Evolutionary conservation across 306 rosid genomes (phyloP), one percentile per base, ranked within the genome.

Genomic region (Vigna angularis): DNA sequence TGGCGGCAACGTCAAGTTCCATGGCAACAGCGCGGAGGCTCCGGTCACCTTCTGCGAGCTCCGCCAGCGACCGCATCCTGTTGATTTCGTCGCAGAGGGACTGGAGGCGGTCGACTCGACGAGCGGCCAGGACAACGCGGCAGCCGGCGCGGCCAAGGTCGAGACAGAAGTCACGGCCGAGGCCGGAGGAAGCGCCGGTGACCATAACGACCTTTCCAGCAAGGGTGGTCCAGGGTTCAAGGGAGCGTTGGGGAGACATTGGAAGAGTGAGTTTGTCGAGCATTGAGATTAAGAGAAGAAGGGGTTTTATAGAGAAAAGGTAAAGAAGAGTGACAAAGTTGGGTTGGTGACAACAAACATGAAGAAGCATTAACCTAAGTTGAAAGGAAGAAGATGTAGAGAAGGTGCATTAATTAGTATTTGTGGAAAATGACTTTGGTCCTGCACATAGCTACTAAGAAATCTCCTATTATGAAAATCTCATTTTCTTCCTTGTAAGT

Each of bases 181-280:
- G 85, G 1, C 96, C 98, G n/a, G 98, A 68, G 2, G 98, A 93
- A 10, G 96, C 94, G 20, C 98, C 96, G 61, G 98, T 93, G 47
- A 93, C 93, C 88, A 93, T 61, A 9, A 93, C 96, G 7, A 93
- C 94, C 73, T 93, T 93, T 15, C 93, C 93, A 9, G 30, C 61
- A 0, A 93, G 90, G 64, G 20, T 20, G 73, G 57, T 76, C 96
- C 93, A 90, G 1, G 91, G 88, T 66, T 88, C 93, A 20, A 88
- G 72, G 17, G 82, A 7, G 11, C 58, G 75, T 70, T 57, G 71
- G 1, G 22, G 11, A 20, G 87, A 84, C 94, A 90, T 90, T 26
- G 72, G 9, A 20, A 4, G 34, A 3, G 22, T 3, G 32, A 5
- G 56, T 71, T 1, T 26, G 7, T 22, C 45, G 53, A 71, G n/a